Base-by-base conservation (phyloP, 148 eudicot species). In the Bassia scoparia region DNA sequence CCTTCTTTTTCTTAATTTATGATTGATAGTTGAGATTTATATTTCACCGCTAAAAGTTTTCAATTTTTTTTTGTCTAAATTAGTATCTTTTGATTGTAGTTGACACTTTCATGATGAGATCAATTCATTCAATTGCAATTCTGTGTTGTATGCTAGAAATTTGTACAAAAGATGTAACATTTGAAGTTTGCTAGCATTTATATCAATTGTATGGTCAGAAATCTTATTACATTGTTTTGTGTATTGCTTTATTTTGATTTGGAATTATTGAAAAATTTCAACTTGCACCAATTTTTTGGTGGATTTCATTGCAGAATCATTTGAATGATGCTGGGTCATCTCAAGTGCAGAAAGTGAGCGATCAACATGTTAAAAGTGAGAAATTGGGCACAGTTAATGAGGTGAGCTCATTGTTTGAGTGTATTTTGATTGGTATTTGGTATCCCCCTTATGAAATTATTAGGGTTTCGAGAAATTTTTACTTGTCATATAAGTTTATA, bases 251-350 rank as follows among this genome's bases (percentile, higher is more conserved):
- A n/a, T n/a, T n/a, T n/a, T n/a, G n/a, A n/a, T n/a, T n/a, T n/a
- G n/a, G n/a, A n/a, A n/a, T n/a, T n/a, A n/a, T n/a, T n/a, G n/a
- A n/a, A n/a, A n/a, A n/a, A n/a, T n/a, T n/a, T n/a, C n/a, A n/a
- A n/a, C n/a, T n/a, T 37, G 9, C 5, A 37, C 9, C 43, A 41
- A 41, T 62, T 41, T 50, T 50, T 43, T 71, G 7, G n/a, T 37
- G 11, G 11, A n/a, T 7, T 63, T 13, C 0, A 64, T 37, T 72
- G 62, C 86, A 95, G 99, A 89, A 84, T 69, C 82, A 87, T 75
- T 81, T 95, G 48, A 82, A 55, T 78, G 97, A 89, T 53, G 43
- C 85, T 33, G 85, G 80, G 68, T 72, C 74, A 63, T 79, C 92
- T 14, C 72, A 86, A 37, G 82, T 83, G 55, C 74, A 79, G n/a